Evolutionary conservation across 169 alveolate genomes (phyloP).

Genomic region (Theileria orientalis): DNA sequence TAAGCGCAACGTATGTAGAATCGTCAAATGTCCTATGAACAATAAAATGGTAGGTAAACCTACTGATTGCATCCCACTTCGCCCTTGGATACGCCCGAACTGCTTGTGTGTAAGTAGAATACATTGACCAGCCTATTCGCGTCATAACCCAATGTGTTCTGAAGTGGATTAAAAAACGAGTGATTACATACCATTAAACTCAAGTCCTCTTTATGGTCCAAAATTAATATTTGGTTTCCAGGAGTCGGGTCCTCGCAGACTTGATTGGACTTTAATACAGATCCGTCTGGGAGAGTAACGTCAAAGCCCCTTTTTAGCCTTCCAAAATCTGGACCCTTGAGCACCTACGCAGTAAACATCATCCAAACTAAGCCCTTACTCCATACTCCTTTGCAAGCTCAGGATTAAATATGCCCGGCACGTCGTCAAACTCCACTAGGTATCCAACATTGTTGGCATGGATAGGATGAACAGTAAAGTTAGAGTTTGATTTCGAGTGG

Average conservation of each 20-base stretch:
- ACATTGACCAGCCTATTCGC: background rate
- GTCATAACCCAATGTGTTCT: background rate
- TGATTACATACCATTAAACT: background rate
- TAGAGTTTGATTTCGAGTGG: background rate
- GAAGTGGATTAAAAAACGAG: background rate
- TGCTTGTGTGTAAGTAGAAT: background rate
- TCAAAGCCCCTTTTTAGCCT: constrained; percentile 82
- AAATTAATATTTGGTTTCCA: constrained; percentile 65
- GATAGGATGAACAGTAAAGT: background rate
- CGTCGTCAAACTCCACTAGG: constrained; percentile 10
- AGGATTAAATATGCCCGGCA: constrained; percentile 18
- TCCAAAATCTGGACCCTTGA: constrained; percentile 84
- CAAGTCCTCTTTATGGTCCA: background rate
- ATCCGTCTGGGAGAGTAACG: constrained; percentile 72
- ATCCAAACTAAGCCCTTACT: background rate
- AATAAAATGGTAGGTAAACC: background rate
- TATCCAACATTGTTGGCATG: background rate
- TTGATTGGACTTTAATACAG: constrained; percentile 74
- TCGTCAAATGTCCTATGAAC: background rate
- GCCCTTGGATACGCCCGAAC: background rate
- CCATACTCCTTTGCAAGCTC: constrained; percentile 8
- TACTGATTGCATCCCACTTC: background rate
- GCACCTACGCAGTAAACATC: constrained; percentile 62
- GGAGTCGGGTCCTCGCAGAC: constrained; percentile 82
- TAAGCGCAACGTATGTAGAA: background rate